Percentiles rank a stretch among this genome's conserved stretches.
Evolutionary conservation across 148 eudicot genomes (phyloP).

Genomic region (Beta vulgaris): DNA sequence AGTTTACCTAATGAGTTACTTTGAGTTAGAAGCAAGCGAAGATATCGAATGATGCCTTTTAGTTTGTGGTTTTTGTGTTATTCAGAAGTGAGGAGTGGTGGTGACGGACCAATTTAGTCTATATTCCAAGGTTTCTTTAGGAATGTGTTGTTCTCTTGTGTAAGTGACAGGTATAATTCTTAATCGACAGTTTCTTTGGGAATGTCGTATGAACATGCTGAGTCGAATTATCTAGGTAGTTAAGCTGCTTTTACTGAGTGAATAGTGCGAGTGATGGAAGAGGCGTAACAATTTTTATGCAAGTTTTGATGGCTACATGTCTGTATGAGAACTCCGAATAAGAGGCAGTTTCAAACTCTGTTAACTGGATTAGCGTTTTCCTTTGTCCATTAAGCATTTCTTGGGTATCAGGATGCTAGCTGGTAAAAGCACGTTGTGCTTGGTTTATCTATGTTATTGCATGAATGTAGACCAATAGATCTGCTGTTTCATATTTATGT

Average conservation of each 20-base stretch:
- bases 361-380: not conserved
- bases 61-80: not conserved
- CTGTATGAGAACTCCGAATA: not conserved
- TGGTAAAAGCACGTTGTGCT: not conserved
- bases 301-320: not conserved
- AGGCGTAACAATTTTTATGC: not conserved
- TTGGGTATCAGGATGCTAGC: not conserved
- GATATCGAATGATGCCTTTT: not conserved
- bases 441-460: not conserved
- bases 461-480: not conserved
- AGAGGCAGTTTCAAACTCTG: not conserved
- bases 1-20: not conserved
- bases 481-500: no score
- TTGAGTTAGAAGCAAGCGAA: no score
- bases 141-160: not conserved
- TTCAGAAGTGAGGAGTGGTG: not conserved
- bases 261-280: not conserved
- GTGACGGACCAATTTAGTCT: not conserved
- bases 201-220: not conserved
- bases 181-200: not conserved
- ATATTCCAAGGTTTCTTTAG: not conserved
- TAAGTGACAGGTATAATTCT: not conserved
- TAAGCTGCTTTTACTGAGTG: not conserved
- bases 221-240: not conserved
- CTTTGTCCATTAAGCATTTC: not conserved